Evolutionary conservation across 2,329 filamentous ascomycete genomes (phyloP), one percentile per base, ranked within the genome.

Genomic region (Furcasterigmium furcatum): DNA sequence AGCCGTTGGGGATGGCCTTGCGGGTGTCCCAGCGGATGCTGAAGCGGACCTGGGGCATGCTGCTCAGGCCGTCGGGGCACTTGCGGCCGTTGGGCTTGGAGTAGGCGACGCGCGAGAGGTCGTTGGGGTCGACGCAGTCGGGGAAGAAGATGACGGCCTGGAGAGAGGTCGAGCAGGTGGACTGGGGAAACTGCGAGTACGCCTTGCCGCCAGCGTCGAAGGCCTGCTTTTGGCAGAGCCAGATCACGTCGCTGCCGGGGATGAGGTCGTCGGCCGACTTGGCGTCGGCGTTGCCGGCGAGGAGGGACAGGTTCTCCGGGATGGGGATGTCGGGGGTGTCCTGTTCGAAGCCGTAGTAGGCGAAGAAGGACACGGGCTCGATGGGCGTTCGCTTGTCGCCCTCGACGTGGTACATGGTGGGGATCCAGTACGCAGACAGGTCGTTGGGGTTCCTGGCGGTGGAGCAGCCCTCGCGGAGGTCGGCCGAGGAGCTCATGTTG

Each of bases 11-110:
- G 20, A 74, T 54, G 2, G 55, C 62, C 38, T 64, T 63, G 35
- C 67, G 63, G 9, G 70, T 55, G 51, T 73, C 68, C 54, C 71
- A 73, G 30, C 69, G 64, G 46, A 75, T 63, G 12, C 62, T 68
- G 56, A 74, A 74, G 46, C 72, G 66, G n/a, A 74, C 61, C 47
- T 67, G 66, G 1, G 72, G 70, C 62, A 75, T 72, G 20, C 63
- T 58, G 54, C 69, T 70, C 66, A 70, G 71, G 51, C 61, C 63
- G 1, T 46, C 36, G 1, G 70, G 68, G 49, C 70, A 73, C 29
- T 48, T 46, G 25, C 62, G 60, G 3, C 51, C 50, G 41, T 52
- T 47, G 4, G 16, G 14, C 22, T 36, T 42, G 14, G 45, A 49
- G 38, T 47, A 58, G 21, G 47, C 52, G 18, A 42, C 44, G 34